Evolutionary conservation across 768 basidiomycete genomes (phyloP), one percentile per base, ranked within the genome.

Genomic region (Cubamyces sp.): DNA sequence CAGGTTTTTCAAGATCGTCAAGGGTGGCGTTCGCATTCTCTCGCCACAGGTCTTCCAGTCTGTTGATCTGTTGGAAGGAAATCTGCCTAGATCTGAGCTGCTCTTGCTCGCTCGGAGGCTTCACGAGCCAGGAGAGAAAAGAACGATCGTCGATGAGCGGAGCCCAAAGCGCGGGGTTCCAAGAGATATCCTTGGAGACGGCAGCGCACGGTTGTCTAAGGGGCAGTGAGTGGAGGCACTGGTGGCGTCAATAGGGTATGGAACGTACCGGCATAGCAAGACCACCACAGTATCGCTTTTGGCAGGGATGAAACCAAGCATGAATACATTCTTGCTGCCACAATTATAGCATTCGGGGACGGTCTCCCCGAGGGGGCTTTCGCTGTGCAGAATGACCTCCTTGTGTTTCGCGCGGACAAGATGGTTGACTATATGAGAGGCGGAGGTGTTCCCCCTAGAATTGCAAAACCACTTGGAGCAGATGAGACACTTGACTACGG

Each of bases 251-350:
- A 56, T 51, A 37, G 25, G 42, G 1, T 51, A 21, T n/a, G 54
- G 15, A 19, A 81, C 91, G 64, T 70, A 96, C 95, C 96, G 90
- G 73, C 96, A 99, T 18, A 99, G 83, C 18, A 99, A 81, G 37
- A 99, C 96, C 39, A 99, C 97, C 41, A 99, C 97, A 5, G 97
- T 98, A 71, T 99, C 97, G 71, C 92, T 94, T 79, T 99, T 99
- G 19, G 97, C 97, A 3, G 97, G 97, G 69, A 99, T 99, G 71
- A 99, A 99, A 3, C 97, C 97, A 18, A 99, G 85, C 92, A 98
- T 95, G 72, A 99, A 99, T 14, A 98, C 97, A 71, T 99, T 99
- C 78, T 97, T 98, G 80, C 92, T 96, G 16, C 97, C 97, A 71
- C 97, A 99, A 71, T 95, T 96, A 81, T 99, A 99, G 74, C 97